Evolutionary conservation across 331 rosid genomes (phyloP).

Genomic region (Rhamnella rubrinervis): DNA sequence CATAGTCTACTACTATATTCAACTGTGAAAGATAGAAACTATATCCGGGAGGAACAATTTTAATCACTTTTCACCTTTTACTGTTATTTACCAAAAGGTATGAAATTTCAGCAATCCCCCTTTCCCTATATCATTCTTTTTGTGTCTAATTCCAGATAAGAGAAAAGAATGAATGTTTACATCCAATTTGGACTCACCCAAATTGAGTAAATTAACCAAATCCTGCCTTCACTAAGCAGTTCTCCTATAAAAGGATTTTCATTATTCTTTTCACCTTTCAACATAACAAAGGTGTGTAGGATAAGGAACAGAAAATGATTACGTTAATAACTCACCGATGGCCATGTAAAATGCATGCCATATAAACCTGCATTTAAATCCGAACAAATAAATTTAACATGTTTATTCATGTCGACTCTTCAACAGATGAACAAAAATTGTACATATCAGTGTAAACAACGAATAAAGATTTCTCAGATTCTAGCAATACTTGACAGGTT

Average conservation of each 20-base stretch:
- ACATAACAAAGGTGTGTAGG: too few relatives aligned
- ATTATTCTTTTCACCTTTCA: background rate
- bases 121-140: too few relatives aligned
- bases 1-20: background rate
- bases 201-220: too few relatives aligned
- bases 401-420: background rate
- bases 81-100: too few relatives aligned
- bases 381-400: conserved; percentile 20
- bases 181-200: too few relatives aligned
- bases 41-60: too few relatives aligned
- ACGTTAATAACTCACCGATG: conserved; percentile 50
- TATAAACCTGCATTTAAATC: conserved; percentile 65
- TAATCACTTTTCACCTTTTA: too few relatives aligned
- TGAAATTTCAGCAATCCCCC: too few relatives aligned
- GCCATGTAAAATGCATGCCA: conserved; percentile 87
- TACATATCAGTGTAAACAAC: background rate
- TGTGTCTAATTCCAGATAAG: too few relatives aligned
- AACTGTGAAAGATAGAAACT: background rate
- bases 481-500: background rate
- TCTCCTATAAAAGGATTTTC: background rate
- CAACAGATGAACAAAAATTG: background rate
- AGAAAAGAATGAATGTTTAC: too few relatives aligned
- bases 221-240: background rate
- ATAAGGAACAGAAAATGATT: conserved; percentile 6
- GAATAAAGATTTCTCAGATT: background rate